These are phyloP conservation scores for Agaricus blazei DNA, from an alignment of 768 basidiomycete genomes.

Conservation along the genomic window DNA sequence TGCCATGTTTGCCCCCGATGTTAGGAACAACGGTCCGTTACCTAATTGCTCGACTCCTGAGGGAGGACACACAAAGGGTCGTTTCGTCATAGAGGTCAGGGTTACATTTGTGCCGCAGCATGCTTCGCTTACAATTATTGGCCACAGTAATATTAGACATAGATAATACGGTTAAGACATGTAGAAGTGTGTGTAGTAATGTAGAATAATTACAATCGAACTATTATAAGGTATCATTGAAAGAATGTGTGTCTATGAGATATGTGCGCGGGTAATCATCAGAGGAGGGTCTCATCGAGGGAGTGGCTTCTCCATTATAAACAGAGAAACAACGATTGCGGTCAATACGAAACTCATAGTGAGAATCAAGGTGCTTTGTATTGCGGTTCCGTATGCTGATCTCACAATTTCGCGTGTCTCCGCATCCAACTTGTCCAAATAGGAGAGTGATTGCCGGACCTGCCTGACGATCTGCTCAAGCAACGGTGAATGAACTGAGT, in stretches of 20 bases:
- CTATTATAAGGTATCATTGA: no score
- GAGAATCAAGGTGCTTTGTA: conserved; percentile 46
- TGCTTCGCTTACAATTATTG: no score
- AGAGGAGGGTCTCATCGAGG: not conserved
- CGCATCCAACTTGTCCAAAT: conserved; percentile 39
- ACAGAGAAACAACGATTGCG: conserved; percentile 38
- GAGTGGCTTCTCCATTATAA: conserved; percentile 47
- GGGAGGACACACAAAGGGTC: no score
- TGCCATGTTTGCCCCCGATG: no score
- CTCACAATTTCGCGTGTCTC: conserved; percentile 30
- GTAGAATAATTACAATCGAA: no score
- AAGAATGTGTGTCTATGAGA: not conserved
- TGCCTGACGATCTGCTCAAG: conserved; percentile 37
- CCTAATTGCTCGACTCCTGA: no score
- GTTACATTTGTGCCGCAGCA: no score
- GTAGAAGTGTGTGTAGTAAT: no score
- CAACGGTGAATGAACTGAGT: not conserved
- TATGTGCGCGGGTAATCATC: not conserved
- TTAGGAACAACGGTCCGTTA: no score
- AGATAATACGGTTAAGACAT: no score
- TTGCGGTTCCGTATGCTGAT: conserved; percentile 40
- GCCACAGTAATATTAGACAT: no score
- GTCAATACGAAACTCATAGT: conserved; percentile 33
- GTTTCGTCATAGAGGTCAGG: no score
- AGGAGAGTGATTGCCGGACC: conserved; percentile 45